Evolutionary conservation across 164 flowering plant genomes (phyloP), one percentile per base, ranked within the genome.

Genomic region (Akebia trifoliata): DNA sequence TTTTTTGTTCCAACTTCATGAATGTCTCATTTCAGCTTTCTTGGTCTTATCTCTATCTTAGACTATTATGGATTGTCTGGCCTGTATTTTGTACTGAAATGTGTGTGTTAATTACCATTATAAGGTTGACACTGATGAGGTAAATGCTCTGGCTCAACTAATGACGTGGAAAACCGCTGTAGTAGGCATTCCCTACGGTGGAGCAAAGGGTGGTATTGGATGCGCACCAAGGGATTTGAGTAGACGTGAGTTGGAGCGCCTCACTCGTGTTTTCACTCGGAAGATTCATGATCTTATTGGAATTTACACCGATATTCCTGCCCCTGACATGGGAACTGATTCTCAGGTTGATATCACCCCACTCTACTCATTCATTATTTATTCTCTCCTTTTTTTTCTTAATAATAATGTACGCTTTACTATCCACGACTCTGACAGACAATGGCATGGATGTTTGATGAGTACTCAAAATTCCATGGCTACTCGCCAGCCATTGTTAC

Each of bases 101-200:
- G 22, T 57, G n/a, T n/a, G 14, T 32, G 20, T 59, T 49, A 12
- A 47, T 63, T 35, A 18, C n/a, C 20, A 29, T 40, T 49, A 24
- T 46, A 44, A 86, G 95, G 95, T 87, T 64, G 90, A 87, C 36
- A 86, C 83, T n/a, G 90, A 87, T 76, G 95, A 87, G 75, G 90
- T 84, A 9, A 87, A 87, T 73, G 90, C 95, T 15, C 67, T 87
- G 54, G 90, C 88, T 59, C 95, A 87, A 68, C 70, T 87, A 17
- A 87, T 87, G 95, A 87, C 88, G 0, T 87, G 90, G 95, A 87
- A 87, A 76, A 87, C 87, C 10, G 90, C 90, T 4, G 95, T 87
- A 22, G 90, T 72, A 3, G 68, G 79, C 66, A 75, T 84, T 52
- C 95, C 95, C 26, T 87, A 87, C 34, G 95, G 95, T 34, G 95